A percentile compares a stretch with the other conserved stretches of the same genome.
Evolutionary conservation across 371 early-diverging fungal species (phyloP).

Genomic region (Saksenaea vasiformis): DNA sequence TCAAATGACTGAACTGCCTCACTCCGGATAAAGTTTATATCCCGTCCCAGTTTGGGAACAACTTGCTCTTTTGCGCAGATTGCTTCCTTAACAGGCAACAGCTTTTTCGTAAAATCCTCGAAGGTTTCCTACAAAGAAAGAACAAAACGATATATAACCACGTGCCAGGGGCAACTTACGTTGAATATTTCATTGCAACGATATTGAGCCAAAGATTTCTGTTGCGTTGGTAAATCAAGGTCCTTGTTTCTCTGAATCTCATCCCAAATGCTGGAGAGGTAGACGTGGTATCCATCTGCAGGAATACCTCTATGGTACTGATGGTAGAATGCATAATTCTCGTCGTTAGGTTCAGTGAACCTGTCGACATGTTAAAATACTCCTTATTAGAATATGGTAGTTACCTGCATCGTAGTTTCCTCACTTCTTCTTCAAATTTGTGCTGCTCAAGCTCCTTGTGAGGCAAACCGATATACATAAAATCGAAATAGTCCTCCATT

Average conservation of each 20-base stretch:
- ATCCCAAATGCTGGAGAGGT: conserved; percentile 92
- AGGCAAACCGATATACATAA: conserved; percentile 87
- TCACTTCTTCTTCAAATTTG: conserved; percentile 77
- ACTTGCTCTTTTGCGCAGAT: conserved; percentile 78
- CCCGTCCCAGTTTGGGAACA: conserved; percentile 74
- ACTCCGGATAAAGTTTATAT: conserved; percentile 60
- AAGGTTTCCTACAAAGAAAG: conserved; percentile 56
- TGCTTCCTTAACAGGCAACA: conserved; percentile 57
- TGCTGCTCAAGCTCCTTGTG: conserved; percentile 89
- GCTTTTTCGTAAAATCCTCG: conserved; percentile 68
- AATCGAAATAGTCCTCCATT: conserved; percentile 91
- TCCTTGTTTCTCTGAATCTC: conserved; percentile 93
- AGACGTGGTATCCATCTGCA: conserved; percentile 92
- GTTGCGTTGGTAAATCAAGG: conserved; percentile 97
- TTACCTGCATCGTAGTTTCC: conserved; percentile 70
- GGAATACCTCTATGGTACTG: conserved; percentile 92
- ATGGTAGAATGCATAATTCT: conserved; percentile 84
- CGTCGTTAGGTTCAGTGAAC: conserved; percentile 70
- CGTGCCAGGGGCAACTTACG: conserved; percentile 21
- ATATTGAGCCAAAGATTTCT: conserved; percentile 95
- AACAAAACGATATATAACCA: background rate
- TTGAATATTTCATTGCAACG: conserved; percentile 96
- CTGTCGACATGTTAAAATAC: conserved; percentile 24
- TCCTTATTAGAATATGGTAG: background rate
- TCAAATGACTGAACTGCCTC: conserved; percentile 78